Percentiles rank a stretch among this genome's conserved stretches.
Conservation (phyloP, 2,329 filamentous ascomycete genomes). For the Periconia sp. region DNA sequence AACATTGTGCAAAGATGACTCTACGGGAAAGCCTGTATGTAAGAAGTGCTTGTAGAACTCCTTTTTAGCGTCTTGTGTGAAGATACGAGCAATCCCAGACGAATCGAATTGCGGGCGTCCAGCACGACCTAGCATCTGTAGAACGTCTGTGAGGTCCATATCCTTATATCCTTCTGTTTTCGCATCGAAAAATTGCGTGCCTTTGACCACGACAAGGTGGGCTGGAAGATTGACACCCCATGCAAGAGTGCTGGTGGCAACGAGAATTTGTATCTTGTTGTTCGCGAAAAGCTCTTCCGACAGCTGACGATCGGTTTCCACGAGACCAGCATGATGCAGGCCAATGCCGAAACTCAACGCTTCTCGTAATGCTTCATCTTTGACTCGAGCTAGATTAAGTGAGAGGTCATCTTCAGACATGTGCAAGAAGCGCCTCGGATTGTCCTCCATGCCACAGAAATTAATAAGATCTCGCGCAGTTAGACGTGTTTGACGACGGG, state of each 20-base stretch:
- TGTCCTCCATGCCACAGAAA: slow-evolving; percentile 97
- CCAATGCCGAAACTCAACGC: slow-evolving; percentile 98
- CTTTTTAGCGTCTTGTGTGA: slow-evolving; percentile 97
- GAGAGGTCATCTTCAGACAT: slow-evolving; percentile 96
- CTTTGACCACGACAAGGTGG: slow-evolving; percentile 96
- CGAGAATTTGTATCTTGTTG: slow-evolving; percentile 96
- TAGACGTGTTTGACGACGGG: slow-evolving; percentile 88
- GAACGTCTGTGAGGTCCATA: slow-evolving; percentile 97
- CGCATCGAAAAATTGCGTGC: slow-evolving; percentile 96
- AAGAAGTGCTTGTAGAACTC: slow-evolving; percentile 99
- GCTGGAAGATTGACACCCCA: slow-evolving; percentile 99
- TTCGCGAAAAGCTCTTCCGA: slow-evolving; percentile 94
- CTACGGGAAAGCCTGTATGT: slow-evolving; percentile 96
- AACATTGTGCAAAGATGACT: slow-evolving; percentile 94
- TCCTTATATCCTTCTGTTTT: slow-evolving; percentile 98
- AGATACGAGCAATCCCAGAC: slow-evolving; percentile 94
- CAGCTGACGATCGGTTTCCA: slow-evolving; percentile 90
- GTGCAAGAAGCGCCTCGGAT: slow-evolving; percentile 87
- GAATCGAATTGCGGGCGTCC: slow-evolving; percentile 96
- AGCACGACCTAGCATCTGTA: slow-evolving; percentile 96
- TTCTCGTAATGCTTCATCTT: slow-evolving; percentile 90
- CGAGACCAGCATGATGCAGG: slow-evolving; percentile 93
- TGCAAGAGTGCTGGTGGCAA: slow-evolving; percentile 93
- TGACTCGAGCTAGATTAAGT: slow-evolving; percentile 84
- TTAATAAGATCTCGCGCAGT: slow-evolving; percentile 98